Evolutionary conservation across 805 yeast species (phyloP), one percentile per base, ranked within the genome.

Genomic region (Naumovozyma baii): DNA sequence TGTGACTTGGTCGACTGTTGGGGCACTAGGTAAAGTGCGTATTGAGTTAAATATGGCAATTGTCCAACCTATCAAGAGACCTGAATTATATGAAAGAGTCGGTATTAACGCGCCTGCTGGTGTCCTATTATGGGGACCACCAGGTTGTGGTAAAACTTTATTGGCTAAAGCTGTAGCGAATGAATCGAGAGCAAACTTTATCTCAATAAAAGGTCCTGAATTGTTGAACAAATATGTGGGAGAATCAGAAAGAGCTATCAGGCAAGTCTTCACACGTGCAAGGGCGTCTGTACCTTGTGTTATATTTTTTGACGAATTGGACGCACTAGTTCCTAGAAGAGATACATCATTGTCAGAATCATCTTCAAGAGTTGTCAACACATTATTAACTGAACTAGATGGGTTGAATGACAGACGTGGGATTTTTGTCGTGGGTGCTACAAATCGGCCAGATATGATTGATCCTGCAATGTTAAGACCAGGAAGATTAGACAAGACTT

Each of bases 391-490:
- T 0, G 98, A 92, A 57, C 69, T 92, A 30, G 98, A 92, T 63
- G 98, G 98, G 1, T 70, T 90, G 41, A 88, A 86, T 50, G 96
- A 90, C 49, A 70, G 97, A 50, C 76, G 81, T 44, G 97, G 97
- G 2, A 85, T 90, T 2, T 92, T 83, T 60, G 97, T 90, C 3
- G 76, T 90, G 49, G 97, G 96, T 20, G 98, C 98, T 2, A 90
- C 98, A 0, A 90, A 90, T 54, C 74, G 98, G 58, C 97, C 97
- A 0, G 98, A 90, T 59, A 90, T 90, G 85, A 92, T 90, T 48
- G 98, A 90, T 62, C 87, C 95, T 3, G 98, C 98, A 0, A 92
- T 90, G 97, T 65, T 92, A 34, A 75, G 98, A 57, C 97, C 97
- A 0, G 98, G 97, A 4, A 76, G 98, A 61, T 70, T 90, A 52